phyloP scores from a whole-genome alignment of 768 basidiomycete genomes.

The Pleurotus giganteus region DNA sequence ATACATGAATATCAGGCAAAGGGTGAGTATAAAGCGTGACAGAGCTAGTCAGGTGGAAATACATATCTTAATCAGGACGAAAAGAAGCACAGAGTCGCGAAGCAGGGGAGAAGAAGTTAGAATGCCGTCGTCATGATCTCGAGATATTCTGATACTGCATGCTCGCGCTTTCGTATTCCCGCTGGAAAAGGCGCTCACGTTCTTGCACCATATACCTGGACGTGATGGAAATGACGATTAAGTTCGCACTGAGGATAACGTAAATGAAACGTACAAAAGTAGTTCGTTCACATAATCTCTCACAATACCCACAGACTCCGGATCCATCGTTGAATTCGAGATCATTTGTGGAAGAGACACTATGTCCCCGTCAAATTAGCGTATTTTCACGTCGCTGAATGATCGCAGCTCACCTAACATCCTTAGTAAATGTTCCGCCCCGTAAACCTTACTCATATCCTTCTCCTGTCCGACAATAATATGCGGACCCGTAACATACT shows the following conservation, averaged over 20 bases:
- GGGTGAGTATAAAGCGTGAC: no score
- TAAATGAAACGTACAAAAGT: conserved; percentile 51
- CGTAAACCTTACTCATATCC: conserved; percentile 89
- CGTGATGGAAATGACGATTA: not conserved
- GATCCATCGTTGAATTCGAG: conserved; percentile 84
- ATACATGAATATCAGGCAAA: no score
- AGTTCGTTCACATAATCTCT: conserved; percentile 90
- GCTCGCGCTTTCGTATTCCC: conserved; percentile 76
- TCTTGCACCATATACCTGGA: conserved; percentile 78
- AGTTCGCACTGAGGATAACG: not conserved
- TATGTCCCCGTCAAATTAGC: conserved; percentile 29
- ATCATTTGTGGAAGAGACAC: conserved; percentile 94
- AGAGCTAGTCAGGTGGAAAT: no score
- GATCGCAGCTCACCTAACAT: conserved; percentile 71
- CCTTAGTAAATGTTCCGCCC: conserved; percentile 89
- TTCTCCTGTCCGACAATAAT: conserved; percentile 69
- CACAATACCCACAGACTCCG: conserved; percentile 78
- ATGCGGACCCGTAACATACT: conserved; percentile 70
- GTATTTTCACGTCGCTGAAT: not conserved
- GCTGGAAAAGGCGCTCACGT: conserved; percentile 67
- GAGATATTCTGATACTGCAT: conserved; percentile 81
- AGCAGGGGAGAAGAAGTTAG: not conserved
- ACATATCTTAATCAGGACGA: no score
- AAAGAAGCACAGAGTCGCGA: no score
- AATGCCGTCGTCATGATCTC: conserved; percentile 52